Evolutionary conservation across 116 monocot genomes (phyloP).

Genomic region (Zostera marina): DNA sequence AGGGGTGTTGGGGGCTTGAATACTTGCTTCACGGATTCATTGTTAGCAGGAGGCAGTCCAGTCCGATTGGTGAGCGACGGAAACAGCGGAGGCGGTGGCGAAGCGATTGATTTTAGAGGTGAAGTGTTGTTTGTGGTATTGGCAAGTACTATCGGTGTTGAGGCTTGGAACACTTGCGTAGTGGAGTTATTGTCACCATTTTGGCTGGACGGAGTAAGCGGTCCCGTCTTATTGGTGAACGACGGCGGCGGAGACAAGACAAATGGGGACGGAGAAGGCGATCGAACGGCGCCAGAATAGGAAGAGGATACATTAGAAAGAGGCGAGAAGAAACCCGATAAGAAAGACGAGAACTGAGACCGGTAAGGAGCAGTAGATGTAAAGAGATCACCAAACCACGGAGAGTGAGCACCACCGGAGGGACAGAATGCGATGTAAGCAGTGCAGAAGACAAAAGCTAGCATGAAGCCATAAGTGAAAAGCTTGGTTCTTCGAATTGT

Average conservation of each 20-base stretch:
- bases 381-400: slow-evolving; percentile 43
- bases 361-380: slow-evolving; percentile 19
- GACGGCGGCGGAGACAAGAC: too few relatives aligned
- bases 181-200: too few relatives aligned
- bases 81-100: too few relatives aligned
- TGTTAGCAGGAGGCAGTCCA: background rate
- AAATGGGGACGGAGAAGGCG: too few relatives aligned
- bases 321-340: background rate
- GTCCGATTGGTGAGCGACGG: background rate
- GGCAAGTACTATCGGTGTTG: too few relatives aligned
- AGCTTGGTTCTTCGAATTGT: slow-evolving; percentile 34
- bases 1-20: background rate
- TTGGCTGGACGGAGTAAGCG: too few relatives aligned
- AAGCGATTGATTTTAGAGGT: too few relatives aligned
- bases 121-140: too few relatives aligned
- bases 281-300: slow-evolving; percentile 6
- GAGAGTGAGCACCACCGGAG: slow-evolving; percentile 12
- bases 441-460: slow-evolving; percentile 52
- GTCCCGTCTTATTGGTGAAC: too few relatives aligned
- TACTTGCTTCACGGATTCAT: background rate
- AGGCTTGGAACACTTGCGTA: too few relatives aligned
- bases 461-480: slow-evolving; percentile 33
- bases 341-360: slow-evolving; percentile 35
- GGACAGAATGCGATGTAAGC: slow-evolving; percentile 57
- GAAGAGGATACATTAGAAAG: background rate